These are phyloP conservation scores for Aphanomyces euteiches DNA, from an alignment of 352 stramenopile genomes.

Conservation along the genomic window DNA sequence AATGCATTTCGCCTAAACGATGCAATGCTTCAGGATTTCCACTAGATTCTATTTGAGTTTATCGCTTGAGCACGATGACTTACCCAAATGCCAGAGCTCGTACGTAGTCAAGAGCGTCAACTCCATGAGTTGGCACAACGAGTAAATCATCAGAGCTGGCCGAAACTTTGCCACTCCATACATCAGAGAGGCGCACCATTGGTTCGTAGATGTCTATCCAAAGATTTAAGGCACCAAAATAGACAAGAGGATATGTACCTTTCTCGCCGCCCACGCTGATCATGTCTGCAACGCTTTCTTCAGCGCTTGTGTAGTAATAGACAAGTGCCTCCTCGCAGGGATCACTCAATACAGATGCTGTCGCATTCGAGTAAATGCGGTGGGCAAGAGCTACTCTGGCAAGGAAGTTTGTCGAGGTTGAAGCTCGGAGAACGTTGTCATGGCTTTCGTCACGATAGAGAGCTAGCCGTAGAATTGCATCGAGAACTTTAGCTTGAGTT, in stretches of 20 bases:
- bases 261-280: slow-evolving; percentile 17
- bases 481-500: neutral
- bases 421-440: neutral
- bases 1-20: slow-evolving; percentile 64
- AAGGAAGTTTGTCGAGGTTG: slow-evolving; percentile 9
- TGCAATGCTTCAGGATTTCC: slow-evolving; percentile 45
- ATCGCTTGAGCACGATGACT: slow-evolving; percentile 35
- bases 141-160: neutral
- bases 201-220: slow-evolving; percentile 9
- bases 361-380: neutral
- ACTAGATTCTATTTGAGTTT: neutral
- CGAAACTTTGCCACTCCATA: slow-evolving; percentile 13
- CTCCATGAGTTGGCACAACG: slow-evolving; percentile 37
- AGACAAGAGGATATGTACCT: neutral
- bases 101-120: slow-evolving; percentile 63
- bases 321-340: slow-evolving; percentile 5
- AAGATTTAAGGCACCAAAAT: neutral
- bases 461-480: neutral
- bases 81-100: slow-evolving; percentile 54
- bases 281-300: slow-evolving; percentile 23
- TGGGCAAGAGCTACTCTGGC: slow-evolving; percentile 18
- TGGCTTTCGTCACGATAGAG: neutral
- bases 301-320: slow-evolving; percentile 26
- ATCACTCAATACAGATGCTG: neutral
- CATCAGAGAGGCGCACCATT: slow-evolving; percentile 15